Base-by-base conservation (phyloP, 2,329 filamentous ascomycete species). In the Talaromyces sp. region DNA sequence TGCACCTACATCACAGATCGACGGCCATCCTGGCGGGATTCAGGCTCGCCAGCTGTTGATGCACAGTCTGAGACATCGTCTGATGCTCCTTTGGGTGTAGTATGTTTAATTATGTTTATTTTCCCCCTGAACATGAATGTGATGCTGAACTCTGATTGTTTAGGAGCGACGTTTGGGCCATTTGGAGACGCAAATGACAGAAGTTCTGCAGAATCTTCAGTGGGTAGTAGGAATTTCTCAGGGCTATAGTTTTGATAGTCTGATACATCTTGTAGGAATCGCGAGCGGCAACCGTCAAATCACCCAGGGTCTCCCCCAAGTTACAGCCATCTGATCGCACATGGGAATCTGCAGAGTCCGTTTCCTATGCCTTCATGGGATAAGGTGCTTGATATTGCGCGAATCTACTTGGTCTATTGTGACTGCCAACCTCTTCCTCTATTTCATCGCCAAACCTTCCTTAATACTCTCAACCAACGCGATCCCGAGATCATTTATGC, bases 371-470 rank as follows among this genome's bases (percentile, higher is more conserved):
- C 78, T 18, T 64, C 75, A 2, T 75, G 72, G 72, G 74, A 78
- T 33, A 70, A 75, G 28, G 72, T 81, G 5, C 60, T 73, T 8
- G 68, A 69, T 5, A 68, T 79, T 14, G 78, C 76, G 12, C 72
- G 78, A 53, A 67, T 77, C 1, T 84, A 83, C 65, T 65, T 82
- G 3, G 66, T 73, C 4, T 83, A 80, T 64, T 81, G 80, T 60
- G 79, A 83, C 58, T 79, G 76, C 28, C 82, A 84, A 57, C 81
- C 81, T 5, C 70, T 84, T 27, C 76, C 77, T 16, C 69, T 84
- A 0, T 84, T 84, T 57, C 70, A 76, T 18, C 66, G 73, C 10
- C 69, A 72, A 4, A 72, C 65, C 1, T 81, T 83, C 63, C 60
- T 82, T 8, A 63, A 69, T 5, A 78, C 72, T 42, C 66, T 83